These are phyloP conservation scores for Parathielavia appendiculata DNA, from an alignment of 495 filamentous ascomycete genomes.

Conservation along the genomic window DNA sequence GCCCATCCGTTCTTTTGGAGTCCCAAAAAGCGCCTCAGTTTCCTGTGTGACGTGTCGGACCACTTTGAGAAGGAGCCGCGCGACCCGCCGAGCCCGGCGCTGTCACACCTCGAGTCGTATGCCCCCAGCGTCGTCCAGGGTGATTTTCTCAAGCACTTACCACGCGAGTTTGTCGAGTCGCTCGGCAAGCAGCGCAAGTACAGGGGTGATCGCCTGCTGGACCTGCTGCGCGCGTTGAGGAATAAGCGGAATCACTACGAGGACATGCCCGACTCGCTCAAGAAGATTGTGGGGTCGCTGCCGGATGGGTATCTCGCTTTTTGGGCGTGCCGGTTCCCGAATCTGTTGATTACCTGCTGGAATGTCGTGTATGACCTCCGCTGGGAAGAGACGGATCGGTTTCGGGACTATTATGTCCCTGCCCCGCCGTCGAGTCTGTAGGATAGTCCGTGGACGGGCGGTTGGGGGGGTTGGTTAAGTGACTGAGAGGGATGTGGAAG, in stretches of 20 bases:
- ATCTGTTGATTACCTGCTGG: slow-evolving; percentile 75
- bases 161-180: slow-evolving; percentile 74
- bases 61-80: slow-evolving; percentile 88
- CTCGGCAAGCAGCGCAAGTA: slow-evolving; percentile 96
- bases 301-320: slow-evolving; percentile 83
- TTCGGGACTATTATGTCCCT: slow-evolving; percentile 65
- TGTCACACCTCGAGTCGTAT: slow-evolving; percentile 53
- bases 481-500: background rate
- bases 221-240: slow-evolving; percentile 82
- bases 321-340: slow-evolving; percentile 78
- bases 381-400: slow-evolving; percentile 63
- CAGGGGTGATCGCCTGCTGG: slow-evolving; percentile 72
- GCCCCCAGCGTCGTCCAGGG: slow-evolving; percentile 36
- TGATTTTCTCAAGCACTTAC: slow-evolving; percentile 74
- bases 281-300: slow-evolving; percentile 70
- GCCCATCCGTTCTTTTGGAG: slow-evolving; percentile 96
- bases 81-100: slow-evolving; percentile 64
- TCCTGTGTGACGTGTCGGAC: slow-evolving; percentile 90
- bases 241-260: slow-evolving; percentile 96
- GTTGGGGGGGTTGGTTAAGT: too few relatives aligned
- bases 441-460: background rate
- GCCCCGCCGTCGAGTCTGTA: slow-evolving; percentile 6
- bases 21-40: slow-evolving; percentile 76
- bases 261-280: slow-evolving; percentile 75
- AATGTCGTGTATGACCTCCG: slow-evolving; percentile 60